phyloP scores from a whole-genome alignment of 2,329 filamentous ascomycete species.

The Penicillium sclerotiorum region DNA sequence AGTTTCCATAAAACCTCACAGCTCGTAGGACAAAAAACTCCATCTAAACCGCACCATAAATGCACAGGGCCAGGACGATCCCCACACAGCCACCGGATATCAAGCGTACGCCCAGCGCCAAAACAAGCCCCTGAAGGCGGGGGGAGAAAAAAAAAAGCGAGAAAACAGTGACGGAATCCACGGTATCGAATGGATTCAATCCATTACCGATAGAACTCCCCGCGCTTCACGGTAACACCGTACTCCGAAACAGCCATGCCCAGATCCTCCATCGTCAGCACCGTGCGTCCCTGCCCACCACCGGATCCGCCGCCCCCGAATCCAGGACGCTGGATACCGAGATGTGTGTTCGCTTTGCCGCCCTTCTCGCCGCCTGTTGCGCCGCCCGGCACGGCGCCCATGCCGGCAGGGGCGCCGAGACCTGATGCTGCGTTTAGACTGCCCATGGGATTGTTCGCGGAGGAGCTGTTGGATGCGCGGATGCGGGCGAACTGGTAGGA shows the following conservation, averaged over 20 bases:
- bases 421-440: constrained; percentile 71
- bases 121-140: neutral
- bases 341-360: constrained; percentile 55
- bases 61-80: constrained; percentile 1
- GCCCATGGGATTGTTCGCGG: constrained; percentile 88
- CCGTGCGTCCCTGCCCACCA: constrained; percentile 80
- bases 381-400: constrained; percentile 54
- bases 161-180: neutral
- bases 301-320: constrained; percentile 88
- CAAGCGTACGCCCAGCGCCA: constrained; percentile 20
- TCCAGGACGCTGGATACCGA: constrained; percentile 75
- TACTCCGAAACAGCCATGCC: constrained; percentile 98
- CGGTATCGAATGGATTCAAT: neutral
- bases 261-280: constrained; percentile 97
- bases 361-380: constrained; percentile 49
- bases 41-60: constrained; percentile 3
- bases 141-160: constrained; percentile 1
- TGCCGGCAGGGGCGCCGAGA: constrained; percentile 58
- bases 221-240: constrained; percentile 94
- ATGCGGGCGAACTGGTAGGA: constrained; percentile 98
- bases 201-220: constrained; percentile 86
- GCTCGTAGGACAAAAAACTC: too few species aligned
- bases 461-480: constrained; percentile 83
- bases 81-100: constrained; percentile 4
- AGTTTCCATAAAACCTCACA: neutral